These are phyloP conservation scores for Apostasia ramifera DNA, from an alignment of 106 monocot genomes.

Conservation along the genomic window DNA sequence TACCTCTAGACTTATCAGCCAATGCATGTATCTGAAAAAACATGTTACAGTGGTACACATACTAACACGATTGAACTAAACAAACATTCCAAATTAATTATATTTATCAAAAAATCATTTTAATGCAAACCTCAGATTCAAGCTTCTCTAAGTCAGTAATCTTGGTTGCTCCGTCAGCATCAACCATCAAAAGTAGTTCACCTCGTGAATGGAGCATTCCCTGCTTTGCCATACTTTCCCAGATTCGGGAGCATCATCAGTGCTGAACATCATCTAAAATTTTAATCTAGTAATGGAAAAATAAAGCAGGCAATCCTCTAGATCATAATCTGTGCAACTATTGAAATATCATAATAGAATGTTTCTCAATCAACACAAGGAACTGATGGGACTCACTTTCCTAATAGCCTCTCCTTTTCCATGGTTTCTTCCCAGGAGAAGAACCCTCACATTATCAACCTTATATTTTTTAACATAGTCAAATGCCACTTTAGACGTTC, in stretches of 20 bases:
- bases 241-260: conserved; percentile 25
- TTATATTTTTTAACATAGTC: conserved; percentile 84
- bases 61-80: not conserved
- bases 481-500: conserved; percentile 85
- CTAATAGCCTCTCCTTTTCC: conserved; percentile 98
- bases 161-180: conserved; percentile 99
- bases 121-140: conserved; percentile 63
- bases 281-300: not conserved
- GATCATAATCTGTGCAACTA: too few species aligned
- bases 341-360: not conserved
- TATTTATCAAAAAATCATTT: not conserved
- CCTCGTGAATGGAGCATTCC: conserved; percentile 99
- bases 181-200: conserved; percentile 92
- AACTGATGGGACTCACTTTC: conserved; percentile 48
- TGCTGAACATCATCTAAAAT: not conserved
- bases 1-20: conserved; percentile 30
- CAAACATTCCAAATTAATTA: not conserved
- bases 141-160: conserved; percentile 92
- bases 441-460: conserved; percentile 79
- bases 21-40: conserved; percentile 38
- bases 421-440: conserved; percentile 89
- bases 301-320: not conserved
- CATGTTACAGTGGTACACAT: not conserved
- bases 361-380: not conserved
- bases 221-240: conserved; percentile 50